Evolutionary conservation across 495 filamentous ascomycete genomes (phyloP).

Genomic region (Hypoxylon fuscum): DNA sequence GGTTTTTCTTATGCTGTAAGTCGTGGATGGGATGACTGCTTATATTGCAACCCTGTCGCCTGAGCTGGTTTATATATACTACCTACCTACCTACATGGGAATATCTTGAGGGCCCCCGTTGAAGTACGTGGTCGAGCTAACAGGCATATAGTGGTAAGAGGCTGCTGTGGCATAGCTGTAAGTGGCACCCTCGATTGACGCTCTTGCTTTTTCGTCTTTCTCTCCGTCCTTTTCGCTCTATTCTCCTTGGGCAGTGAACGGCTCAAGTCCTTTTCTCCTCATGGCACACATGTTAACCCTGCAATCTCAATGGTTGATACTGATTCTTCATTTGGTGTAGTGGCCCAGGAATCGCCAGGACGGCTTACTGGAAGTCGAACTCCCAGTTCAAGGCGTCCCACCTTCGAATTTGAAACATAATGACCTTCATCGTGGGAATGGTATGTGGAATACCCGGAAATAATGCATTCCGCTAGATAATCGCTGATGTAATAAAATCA

Average conservation of each 20-base stretch:
- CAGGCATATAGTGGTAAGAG: slow-evolving; percentile 19
- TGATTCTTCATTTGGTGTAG: slow-evolving; percentile 9
- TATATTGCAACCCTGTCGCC: background rate
- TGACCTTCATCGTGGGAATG: slow-evolving; percentile 21
- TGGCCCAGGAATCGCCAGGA: background rate
- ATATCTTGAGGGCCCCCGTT: background rate
- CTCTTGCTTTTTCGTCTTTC: background rate
- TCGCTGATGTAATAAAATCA: slow-evolving; percentile 1
- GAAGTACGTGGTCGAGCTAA: slow-evolving; percentile 7
- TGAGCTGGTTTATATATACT: background rate
- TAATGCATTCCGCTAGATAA: background rate
- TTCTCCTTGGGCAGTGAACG: background rate
- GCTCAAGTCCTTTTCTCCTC: background rate
- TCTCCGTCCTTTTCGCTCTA: background rate
- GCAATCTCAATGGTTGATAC: background rate
- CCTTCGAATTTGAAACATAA: background rate
- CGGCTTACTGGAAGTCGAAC: background rate
- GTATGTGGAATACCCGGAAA: slow-evolving; percentile 7
- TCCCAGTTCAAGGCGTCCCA: background rate
- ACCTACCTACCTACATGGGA: background rate
- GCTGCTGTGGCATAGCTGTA: slow-evolving; percentile 19
- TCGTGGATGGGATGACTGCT: background rate
- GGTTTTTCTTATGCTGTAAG: slow-evolving; percentile 31
- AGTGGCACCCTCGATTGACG: slow-evolving; percentile 4
- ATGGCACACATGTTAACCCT: background rate